Evolutionary conservation across 345 rosid genomes (phyloP).

Genomic region (Arabis alpina): DNA sequence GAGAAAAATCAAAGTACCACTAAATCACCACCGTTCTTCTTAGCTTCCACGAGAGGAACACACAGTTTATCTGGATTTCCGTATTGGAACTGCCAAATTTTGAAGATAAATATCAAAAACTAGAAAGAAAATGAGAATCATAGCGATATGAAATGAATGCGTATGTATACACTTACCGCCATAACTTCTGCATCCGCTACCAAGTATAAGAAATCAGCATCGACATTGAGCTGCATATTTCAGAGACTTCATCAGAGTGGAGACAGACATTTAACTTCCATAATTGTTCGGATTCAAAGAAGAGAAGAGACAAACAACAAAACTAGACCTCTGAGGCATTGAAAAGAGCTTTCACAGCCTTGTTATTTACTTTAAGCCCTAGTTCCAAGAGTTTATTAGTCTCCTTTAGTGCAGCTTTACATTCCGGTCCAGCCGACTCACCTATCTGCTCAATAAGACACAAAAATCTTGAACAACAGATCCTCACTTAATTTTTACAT

Average conservation of each 20-base stretch:
- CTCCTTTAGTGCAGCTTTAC: conserved; percentile 84
- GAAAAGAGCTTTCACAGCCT: conserved; percentile 66
- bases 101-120: conserved; percentile 24
- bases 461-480: not conserved
- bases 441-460: conserved; percentile 61
- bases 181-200: conserved; percentile 86
- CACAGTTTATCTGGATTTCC: conserved; percentile 89
- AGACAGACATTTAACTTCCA: not conserved
- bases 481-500: not conserved
- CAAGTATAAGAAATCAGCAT: conserved; percentile 88
- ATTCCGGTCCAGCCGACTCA: conserved; percentile 85
- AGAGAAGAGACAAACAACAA: conserved; percentile 29
- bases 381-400: conserved; percentile 67
- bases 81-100: conserved; percentile 74
- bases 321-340: conserved; percentile 75
- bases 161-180: conserved; percentile 53
- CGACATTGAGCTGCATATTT: conserved; percentile 70
- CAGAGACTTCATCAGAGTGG: conserved; percentile 17
- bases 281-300: not conserved
- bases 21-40: conserved; percentile 73
- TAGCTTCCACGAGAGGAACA: conserved; percentile 78
- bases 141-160: not conserved
- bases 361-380: conserved; percentile 61
- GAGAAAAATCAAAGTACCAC: conserved; percentile 52
- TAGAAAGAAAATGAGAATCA: conserved; percentile 29